These are phyloP conservation scores for Backusella mclennaniae DNA, from an alignment of 192 early-diverging fungal genomes.

Conservation along the genomic window DNA sequence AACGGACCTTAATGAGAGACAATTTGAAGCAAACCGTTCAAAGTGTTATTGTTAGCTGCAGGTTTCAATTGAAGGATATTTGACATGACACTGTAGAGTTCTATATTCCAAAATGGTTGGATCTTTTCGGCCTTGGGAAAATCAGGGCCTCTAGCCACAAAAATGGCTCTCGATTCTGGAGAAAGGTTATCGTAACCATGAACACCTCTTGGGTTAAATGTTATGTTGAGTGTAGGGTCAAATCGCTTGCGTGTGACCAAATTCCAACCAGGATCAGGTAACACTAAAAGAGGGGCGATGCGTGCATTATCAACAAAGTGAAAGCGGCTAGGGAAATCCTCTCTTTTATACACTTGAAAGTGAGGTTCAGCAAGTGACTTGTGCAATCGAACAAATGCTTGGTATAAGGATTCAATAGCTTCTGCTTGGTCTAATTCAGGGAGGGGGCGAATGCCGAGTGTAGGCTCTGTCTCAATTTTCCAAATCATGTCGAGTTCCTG, in stretches of 20 bases:
- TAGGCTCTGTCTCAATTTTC: slow-evolving; percentile 55
- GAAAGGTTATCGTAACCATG: slow-evolving; percentile 86
- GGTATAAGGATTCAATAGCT: slow-evolving; percentile 54
- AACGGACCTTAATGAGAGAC: not conserved
- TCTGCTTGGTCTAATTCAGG: slow-evolving; percentile 19
- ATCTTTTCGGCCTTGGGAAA: slow-evolving; percentile 16
- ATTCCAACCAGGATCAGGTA: slow-evolving; percentile 67
- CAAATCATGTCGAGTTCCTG: slow-evolving; percentile 42
- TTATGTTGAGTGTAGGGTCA: slow-evolving; percentile 16
- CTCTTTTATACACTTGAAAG: slow-evolving; percentile 69
- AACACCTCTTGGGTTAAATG: slow-evolving; percentile 46
- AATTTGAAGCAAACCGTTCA: slow-evolving; percentile 15
- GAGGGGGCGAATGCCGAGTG: slow-evolving; percentile 59
- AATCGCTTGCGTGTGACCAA: slow-evolving; percentile 47
- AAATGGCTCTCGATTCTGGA: slow-evolving; percentile 80
- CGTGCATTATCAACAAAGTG: slow-evolving; percentile 65
- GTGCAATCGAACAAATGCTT: slow-evolving; percentile 17
- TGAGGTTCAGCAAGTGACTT: slow-evolving; percentile 32
- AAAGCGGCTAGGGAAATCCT: slow-evolving; percentile 70
- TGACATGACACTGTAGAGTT: slow-evolving; percentile 68
- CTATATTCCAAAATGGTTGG: slow-evolving; percentile 68
- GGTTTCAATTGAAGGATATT: slow-evolving; percentile 56
- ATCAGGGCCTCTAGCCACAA: slow-evolving; percentile 73
- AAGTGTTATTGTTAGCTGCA: slow-evolving; percentile 73
- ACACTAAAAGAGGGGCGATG: slow-evolving; percentile 70